These are phyloP conservation scores for Citeromyces matritensis DNA, from an alignment of 805 yeast genomes.

Conservation along the genomic window DNA sequence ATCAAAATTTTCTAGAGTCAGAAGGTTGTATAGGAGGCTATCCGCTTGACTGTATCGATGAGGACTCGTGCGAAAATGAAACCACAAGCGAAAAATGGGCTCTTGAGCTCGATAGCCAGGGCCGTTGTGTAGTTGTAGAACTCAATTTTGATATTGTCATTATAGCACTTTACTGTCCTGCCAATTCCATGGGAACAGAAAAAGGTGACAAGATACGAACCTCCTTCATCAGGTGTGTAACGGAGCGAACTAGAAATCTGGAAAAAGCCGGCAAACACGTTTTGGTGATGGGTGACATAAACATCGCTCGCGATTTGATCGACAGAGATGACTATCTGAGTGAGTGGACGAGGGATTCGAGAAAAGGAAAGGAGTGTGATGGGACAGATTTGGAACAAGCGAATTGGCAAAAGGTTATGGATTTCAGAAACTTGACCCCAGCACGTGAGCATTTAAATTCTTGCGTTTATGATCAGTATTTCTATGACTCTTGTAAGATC, in stretches of 20 bases:
- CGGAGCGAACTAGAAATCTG: constrained; percentile 46
- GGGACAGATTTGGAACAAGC: constrained; percentile 16
- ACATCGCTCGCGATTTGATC: constrained; percentile 63
- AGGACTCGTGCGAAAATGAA: too few relatives aligned
- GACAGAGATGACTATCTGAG: constrained; percentile 67
- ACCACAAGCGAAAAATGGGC: constrained; percentile 11
- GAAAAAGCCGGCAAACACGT: constrained; percentile 47
- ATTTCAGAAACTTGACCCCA: constrained; percentile 23
- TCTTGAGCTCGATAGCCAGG: constrained; percentile 58
- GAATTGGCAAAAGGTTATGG: constrained; percentile 13
- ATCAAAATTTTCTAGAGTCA: neutral
- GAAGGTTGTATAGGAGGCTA: constrained; percentile 91
- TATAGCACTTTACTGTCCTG: constrained; percentile 76
- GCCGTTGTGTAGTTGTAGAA: constrained; percentile 69
- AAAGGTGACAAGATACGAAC: constrained; percentile 48
- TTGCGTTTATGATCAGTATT: constrained; percentile 13
- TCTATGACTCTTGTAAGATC: constrained; percentile 1
- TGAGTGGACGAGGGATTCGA: constrained; percentile 21
- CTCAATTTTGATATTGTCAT: constrained; percentile 45
- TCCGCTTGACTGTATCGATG: too few relatives aligned
- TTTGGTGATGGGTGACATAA: constrained; percentile 78
- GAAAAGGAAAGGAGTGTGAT: constrained; percentile 12
- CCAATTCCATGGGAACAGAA: constrained; percentile 61
- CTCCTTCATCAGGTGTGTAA: constrained; percentile 40
- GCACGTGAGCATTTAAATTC: constrained; percentile 29